Evolutionary conservation across 106 monocot genomes (phyloP).

Genomic region (Dendrobium catenatum): DNA sequence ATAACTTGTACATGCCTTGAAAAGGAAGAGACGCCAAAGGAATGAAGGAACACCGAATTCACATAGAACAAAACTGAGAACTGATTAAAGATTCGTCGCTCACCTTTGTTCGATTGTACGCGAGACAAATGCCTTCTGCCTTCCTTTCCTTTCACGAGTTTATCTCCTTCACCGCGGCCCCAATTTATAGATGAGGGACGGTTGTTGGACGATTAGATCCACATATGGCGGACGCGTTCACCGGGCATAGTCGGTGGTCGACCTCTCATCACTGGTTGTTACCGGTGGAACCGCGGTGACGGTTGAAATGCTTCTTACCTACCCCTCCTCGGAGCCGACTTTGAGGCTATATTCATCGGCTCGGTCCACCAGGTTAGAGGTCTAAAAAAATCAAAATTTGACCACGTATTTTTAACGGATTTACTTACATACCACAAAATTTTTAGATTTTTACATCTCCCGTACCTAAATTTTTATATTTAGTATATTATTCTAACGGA

Average conservation of each 20-base stretch:
- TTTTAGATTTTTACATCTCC: too few relatives aligned
- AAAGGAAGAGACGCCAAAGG: not conserved
- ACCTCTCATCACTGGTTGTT: not conserved
- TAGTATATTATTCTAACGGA: too few relatives aligned
- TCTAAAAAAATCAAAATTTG: too few relatives aligned
- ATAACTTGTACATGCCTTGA: not conserved
- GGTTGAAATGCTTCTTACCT: not conserved
- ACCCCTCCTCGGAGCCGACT: not conserved
- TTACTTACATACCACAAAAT: too few relatives aligned
- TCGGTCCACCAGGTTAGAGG: not conserved
- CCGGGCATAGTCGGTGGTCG: not conserved
- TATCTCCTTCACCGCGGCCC: not conserved
- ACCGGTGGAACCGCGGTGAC: not conserved
- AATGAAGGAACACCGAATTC: not conserved
- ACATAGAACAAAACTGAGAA: not conserved
- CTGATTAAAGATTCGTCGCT: not conserved
- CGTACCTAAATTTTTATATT: too few relatives aligned
- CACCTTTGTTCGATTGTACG: not conserved
- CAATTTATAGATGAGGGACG: not conserved
- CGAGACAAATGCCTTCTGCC: not conserved
- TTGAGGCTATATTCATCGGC: conserved; percentile 1
- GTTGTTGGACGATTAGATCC: not conserved
- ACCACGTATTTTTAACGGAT: too few relatives aligned
- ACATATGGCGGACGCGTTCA: not conserved
- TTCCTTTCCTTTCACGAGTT: not conserved